A percentile compares a stretch with the other conserved stretches of the same genome.
Conservation (phyloP, 371 early-diverging fungal genomes). For the Mucor lusitanicus region DNA sequence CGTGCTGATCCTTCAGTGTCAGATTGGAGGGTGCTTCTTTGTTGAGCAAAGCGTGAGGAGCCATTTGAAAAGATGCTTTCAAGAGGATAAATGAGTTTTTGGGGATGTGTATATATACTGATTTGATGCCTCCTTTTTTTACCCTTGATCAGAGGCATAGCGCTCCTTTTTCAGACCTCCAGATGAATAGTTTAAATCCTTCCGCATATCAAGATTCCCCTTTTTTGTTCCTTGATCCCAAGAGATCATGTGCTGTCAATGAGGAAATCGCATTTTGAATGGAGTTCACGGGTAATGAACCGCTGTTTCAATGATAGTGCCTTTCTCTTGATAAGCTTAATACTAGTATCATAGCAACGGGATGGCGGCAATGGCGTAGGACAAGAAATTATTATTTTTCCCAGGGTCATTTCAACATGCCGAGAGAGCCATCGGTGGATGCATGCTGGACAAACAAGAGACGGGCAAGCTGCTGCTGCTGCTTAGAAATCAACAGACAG, state of each 20-base stretch:
- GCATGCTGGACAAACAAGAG: neutral
- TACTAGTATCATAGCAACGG: neutral
- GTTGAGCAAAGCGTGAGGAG: conserved; percentile 28
- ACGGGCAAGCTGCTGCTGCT: neutral
- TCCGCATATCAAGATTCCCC: neutral
- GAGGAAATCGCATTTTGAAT: neutral
- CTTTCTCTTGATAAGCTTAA: neutral
- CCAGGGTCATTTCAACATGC: conserved; percentile 11
- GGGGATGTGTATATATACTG: neutral
- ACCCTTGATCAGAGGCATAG: neutral
- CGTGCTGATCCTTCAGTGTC: conserved; percentile 32
- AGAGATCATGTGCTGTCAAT: neutral
- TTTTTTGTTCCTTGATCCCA: too few species aligned
- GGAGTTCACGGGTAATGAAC: neutral
- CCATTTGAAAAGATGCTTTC: neutral
- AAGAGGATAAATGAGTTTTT: neutral
- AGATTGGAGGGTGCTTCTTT: conserved; percentile 30
- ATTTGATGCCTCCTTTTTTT: neutral
- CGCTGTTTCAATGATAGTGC: too few species aligned
- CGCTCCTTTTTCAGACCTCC: neutral
- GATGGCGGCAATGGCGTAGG: neutral
- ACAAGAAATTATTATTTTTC: conserved; percentile 1
- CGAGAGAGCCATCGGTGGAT: neutral
- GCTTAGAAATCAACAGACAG: neutral
- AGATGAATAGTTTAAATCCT: neutral